Base-by-base conservation (phyloP, 176 grass and related monocot genomes). In the Coix lacrymajobi region DNA sequence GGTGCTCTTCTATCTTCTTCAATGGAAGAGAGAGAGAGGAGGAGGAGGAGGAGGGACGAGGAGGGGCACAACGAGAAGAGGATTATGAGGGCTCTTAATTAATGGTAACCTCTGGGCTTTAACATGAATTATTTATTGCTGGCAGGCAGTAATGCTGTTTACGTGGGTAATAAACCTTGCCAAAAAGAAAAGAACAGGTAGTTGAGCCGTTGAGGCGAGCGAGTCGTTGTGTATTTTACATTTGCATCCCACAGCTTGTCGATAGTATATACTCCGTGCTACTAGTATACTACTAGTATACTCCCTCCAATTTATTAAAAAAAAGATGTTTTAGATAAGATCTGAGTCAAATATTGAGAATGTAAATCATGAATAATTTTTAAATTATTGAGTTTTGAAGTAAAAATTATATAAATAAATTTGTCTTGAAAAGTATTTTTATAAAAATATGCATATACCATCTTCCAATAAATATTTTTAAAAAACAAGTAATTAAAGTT, bases 41-140 rank as follows among this genome's bases (percentile, higher is more conserved):
- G n/a, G n/a, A n/a, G n/a, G n/a, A n/a, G n/a, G 34, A 38, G 33
- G 38, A 28, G 36, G 33, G 38, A 46, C 12, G 26, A 14, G 13
- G 58, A 38, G 73, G 26, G 29, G 62, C 41, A 3, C 24, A 5
- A 7, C 61, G 60, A 15, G 25, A 34, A 83, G 29, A 5, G 6
- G 17, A 48, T 66, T 17, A 71, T 0, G 22, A 31, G 83, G 83
- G 87, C 24, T 11, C 4, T 64, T 72, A 72, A 7, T 64, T 72
- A 72, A 85, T 75, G 32, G 69, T 79, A 68, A 85, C 33, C 74
- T 41, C 49, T 84, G 46, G 44, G 58, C 11, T 85, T 85, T 69
- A 69, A 65, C 34, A 13, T 65, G 79, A 73, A 85, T 82, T 86
- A 66, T 78, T 81, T 14, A 73, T 37, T 28, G 78, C 7, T 37